Evolutionary conservation across 1,139 yeast genomes (phyloP).

Genomic region (Kodamaea derodonti): DNA sequence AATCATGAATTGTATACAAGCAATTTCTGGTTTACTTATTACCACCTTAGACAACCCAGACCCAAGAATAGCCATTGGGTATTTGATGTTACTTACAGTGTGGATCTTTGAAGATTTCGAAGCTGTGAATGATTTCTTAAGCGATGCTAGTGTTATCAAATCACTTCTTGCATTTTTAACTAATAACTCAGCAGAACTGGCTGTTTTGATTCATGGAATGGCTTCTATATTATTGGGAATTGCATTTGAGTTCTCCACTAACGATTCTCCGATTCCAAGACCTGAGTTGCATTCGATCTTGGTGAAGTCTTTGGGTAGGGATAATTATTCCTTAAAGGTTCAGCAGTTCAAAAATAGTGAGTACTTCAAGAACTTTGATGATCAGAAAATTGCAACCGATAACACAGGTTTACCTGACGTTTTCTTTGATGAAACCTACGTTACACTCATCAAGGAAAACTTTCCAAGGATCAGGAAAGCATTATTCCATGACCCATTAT

Average conservation of each 20-base stretch:
- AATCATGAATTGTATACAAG: conserved; percentile 69
- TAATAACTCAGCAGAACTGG: conserved; percentile 54
- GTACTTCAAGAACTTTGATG: conserved; percentile 54
- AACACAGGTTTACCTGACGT: conserved; percentile 86
- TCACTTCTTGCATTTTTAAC: conserved; percentile 67
- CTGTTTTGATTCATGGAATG: conserved; percentile 69
- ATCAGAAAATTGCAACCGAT: conserved; percentile 45
- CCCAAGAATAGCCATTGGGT: conserved; percentile 75
- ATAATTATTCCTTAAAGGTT: conserved; percentile 71
- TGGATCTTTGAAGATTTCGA: conserved; percentile 79
- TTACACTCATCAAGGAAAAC: conserved; percentile 66
- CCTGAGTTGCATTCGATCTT: conserved; percentile 59
- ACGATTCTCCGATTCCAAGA: conserved; percentile 67
- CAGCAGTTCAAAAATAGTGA: conserved; percentile 65
- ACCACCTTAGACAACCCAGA: conserved; percentile 63
- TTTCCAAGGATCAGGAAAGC: conserved; percentile 66
- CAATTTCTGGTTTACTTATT: conserved; percentile 71
- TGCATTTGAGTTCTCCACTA: conserved; percentile 76
- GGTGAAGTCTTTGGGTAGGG: conserved; percentile 70
- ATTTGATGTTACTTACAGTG: conserved; percentile 65
- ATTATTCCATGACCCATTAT: conserved; percentile 67
- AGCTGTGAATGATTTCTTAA: conserved; percentile 74
- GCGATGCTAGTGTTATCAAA: conserved; percentile 62
- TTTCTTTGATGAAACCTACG: conserved; percentile 64
- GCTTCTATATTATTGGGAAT: conserved; percentile 71